These are phyloP conservation scores for Trichoderma semiorbis DNA, from an alignment of 2,329 filamentous ascomycete genomes.

Conservation along the genomic window DNA sequence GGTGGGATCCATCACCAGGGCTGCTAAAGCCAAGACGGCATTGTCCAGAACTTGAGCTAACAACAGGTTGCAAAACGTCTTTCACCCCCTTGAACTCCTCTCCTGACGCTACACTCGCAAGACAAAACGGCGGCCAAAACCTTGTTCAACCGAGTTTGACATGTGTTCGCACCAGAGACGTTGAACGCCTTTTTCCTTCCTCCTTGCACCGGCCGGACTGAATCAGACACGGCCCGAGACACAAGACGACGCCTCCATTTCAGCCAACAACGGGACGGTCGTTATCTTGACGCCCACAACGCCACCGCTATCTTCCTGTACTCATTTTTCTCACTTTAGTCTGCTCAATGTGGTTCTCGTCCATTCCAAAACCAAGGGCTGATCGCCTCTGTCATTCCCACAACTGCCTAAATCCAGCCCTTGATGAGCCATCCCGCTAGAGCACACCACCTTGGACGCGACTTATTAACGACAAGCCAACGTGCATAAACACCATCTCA, in stretches of 20 bases:
- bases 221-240: background rate
- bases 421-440: background rate
- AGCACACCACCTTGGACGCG: background rate
- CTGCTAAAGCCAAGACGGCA: background rate
- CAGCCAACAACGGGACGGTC: background rate
- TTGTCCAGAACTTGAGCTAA: background rate
- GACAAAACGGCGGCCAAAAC: conserved; percentile 2
- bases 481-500: background rate
- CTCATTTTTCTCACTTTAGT: background rate
- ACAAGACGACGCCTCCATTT: background rate
- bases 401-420: background rate
- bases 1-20: background rate
- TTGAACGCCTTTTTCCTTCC: background rate
- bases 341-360: background rate
- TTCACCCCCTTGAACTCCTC: background rate
- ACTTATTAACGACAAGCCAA: background rate
- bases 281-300: background rate
- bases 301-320: background rate
- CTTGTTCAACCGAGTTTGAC: background rate
- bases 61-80: background rate
- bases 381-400: background rate
- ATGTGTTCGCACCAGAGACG: background rate
- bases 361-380: background rate
- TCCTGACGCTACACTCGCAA: conserved; percentile 2
- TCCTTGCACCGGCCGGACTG: background rate